Percentiles rank a stretch among this genome's conserved stretches.
Conservation (phyloP, 805 yeast species). For the Sungouiella blattae region DNA sequence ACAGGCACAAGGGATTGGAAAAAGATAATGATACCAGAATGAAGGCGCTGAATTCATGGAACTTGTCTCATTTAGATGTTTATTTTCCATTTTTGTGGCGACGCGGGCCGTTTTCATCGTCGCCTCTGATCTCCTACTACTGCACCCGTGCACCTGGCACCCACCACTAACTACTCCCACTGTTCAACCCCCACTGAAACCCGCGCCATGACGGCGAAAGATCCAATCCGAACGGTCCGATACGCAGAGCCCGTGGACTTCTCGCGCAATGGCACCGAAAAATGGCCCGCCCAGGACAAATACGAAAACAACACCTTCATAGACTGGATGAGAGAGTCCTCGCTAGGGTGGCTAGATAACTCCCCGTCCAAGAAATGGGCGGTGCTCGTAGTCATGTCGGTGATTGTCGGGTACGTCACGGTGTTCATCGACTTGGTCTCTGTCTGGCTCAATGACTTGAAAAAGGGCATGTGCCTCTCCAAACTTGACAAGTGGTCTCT, state of each 20-base stretch:
- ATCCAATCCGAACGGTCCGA: not conserved
- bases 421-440: constrained; percentile 48
- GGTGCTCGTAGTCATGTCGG: constrained; percentile 42
- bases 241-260: constrained; percentile 3
- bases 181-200: too few relatives aligned
- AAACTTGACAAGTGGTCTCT: constrained; percentile 38
- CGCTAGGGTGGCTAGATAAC: constrained; percentile 4
- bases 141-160: too few relatives aligned
- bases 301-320: constrained; percentile 44
- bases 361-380: constrained; percentile 42
- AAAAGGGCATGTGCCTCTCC: constrained; percentile 49
- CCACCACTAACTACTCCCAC: too few relatives aligned
- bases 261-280: constrained; percentile 5
- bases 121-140: too few relatives aligned
- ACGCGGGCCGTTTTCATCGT: too few relatives aligned
- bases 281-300: constrained; percentile 4
- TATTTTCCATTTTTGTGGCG: too few relatives aligned
- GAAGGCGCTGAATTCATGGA: too few relatives aligned
- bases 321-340: constrained; percentile 52
- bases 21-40: too few relatives aligned
- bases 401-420: constrained; percentile 47
- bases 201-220: not conserved
- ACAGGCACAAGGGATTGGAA: too few relatives aligned
- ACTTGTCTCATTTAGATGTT: too few relatives aligned
- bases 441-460: constrained; percentile 49